These are phyloP conservation scores for Cytospora chrysosperma DNA, from an alignment of 2,329 filamentous ascomycete genomes.

Conservation along the genomic window DNA sequence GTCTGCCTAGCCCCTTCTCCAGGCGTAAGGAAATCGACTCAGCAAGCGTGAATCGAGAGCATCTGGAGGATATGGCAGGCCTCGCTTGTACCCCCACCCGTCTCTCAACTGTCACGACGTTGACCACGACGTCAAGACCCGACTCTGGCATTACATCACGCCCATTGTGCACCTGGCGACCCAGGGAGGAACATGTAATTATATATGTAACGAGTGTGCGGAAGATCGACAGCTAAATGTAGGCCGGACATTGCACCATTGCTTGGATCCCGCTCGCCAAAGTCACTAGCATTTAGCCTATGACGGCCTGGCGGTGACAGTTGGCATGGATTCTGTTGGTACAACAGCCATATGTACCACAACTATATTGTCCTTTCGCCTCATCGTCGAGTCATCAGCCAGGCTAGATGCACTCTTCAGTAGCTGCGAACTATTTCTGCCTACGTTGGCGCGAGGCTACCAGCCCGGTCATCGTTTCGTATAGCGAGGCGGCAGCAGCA, in stretches of 20 bases:
- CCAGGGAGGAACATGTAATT: not conserved
- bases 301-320: no score
- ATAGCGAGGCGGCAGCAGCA: constrained; percentile 6
- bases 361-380: not conserved
- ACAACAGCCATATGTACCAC: not conserved
- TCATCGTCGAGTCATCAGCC: not conserved
- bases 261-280: not conserved
- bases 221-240: constrained; percentile 6
- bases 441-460: not conserved
- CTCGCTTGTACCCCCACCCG: not conserved
- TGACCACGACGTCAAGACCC: not conserved
- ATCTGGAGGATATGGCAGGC: not conserved
- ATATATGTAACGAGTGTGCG: not conserved
- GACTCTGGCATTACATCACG: constrained; percentile 1
- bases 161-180: not conserved
- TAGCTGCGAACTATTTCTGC: no score
- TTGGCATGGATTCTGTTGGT: not conserved
- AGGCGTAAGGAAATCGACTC: not conserved
- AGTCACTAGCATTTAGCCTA: not conserved
- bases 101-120: not conserved
- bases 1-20: not conserved
- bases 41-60: not conserved
- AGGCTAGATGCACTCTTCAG: not conserved
- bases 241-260: constrained; percentile 1
- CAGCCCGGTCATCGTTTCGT: not conserved